Evolutionary conservation across 805 yeast species (phyloP).

Genomic region (Jamesozyma spencerorum): DNA sequence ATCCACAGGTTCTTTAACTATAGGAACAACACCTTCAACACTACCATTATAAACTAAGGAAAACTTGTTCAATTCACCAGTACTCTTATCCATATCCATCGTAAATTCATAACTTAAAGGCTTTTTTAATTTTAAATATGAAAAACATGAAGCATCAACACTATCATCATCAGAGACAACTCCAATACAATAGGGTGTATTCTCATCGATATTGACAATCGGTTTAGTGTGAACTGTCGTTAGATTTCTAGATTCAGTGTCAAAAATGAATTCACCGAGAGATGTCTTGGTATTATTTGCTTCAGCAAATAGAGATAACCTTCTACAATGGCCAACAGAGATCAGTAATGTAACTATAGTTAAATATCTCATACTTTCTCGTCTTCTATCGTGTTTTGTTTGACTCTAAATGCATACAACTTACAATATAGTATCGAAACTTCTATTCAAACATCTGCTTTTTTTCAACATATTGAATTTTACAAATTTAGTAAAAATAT

Average conservation of each 20-base stretch:
- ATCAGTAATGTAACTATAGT: neutral
- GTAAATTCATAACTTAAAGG: constrained; percentile 21
- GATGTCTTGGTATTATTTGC: neutral
- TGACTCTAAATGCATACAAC: neutral
- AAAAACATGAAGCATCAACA: constrained; percentile 16
- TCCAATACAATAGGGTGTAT: constrained; percentile 17
- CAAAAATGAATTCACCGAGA: neutral
- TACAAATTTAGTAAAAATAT: no score
- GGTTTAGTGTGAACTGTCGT: neutral
- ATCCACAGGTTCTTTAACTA: constrained; percentile 8
- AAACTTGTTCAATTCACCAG: constrained; percentile 11
- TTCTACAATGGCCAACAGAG: neutral
- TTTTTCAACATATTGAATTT: no score
- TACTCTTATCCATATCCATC: constrained; percentile 11
- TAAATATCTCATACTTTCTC: neutral
- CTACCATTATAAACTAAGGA: constrained; percentile 14
- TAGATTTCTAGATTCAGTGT: neutral
- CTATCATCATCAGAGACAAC: constrained; percentile 9
- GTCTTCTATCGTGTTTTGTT: neutral
- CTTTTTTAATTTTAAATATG: constrained; percentile 13
- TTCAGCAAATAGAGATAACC: neutral
- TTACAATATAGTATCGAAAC: no score
- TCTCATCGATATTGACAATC: neutral
- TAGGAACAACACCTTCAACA: constrained; percentile 13
- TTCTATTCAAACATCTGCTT: no score